Percentiles rank a stretch among this genome's conserved stretches.
These are phyloP conservation scores for Pilatotrama ljubarskyi DNA, from an alignment of 768 basidiomycete species.

Conservation along the genomic window DNA sequence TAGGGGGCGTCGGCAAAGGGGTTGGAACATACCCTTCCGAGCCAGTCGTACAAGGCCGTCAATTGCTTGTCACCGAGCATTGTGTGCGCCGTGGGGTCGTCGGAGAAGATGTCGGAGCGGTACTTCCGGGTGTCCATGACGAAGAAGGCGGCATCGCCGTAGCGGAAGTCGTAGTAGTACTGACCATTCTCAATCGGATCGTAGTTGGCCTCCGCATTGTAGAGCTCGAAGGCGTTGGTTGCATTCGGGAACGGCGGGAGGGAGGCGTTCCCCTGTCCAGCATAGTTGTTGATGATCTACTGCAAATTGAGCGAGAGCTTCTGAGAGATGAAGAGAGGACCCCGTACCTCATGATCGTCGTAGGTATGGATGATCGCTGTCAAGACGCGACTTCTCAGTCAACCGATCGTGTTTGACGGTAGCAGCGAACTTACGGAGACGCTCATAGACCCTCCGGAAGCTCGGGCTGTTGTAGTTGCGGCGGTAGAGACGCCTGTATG, in stretches of 20 bases:
- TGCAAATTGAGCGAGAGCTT: slow-evolving; percentile 11
- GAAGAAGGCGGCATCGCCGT: slow-evolving; percentile 74
- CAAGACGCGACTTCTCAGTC: not conserved
- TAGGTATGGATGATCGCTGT: slow-evolving; percentile 68
- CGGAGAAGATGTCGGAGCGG: slow-evolving; percentile 43
- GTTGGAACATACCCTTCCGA: slow-evolving; percentile 43
- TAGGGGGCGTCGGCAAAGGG: not conserved
- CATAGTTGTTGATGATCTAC: slow-evolving; percentile 67
- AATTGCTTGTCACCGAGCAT: slow-evolving; percentile 75
- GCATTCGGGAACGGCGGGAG: slow-evolving; percentile 59
- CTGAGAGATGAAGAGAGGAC: not conserved
- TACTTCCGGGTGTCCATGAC: slow-evolving; percentile 73
- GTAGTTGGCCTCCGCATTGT: slow-evolving; percentile 66
- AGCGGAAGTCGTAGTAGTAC: slow-evolving; percentile 60
- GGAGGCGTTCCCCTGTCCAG: slow-evolving; percentile 55
- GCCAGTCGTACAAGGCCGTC: slow-evolving; percentile 61
- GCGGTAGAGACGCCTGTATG: slow-evolving; percentile 66
- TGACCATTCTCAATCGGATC: slow-evolving; percentile 46
- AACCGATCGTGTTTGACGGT: not conserved
- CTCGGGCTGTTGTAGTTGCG: slow-evolving; percentile 65
- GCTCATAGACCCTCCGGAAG: slow-evolving; percentile 67
- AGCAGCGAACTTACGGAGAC: slow-evolving; percentile 54
- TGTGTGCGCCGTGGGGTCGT: slow-evolving; percentile 44
- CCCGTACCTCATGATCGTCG: slow-evolving; percentile 67
- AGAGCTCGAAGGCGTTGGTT: slow-evolving; percentile 50